These are phyloP conservation scores for Eimeria falciformis DNA, from an alignment of 169 alveolate species.

Conservation along the genomic window DNA sequence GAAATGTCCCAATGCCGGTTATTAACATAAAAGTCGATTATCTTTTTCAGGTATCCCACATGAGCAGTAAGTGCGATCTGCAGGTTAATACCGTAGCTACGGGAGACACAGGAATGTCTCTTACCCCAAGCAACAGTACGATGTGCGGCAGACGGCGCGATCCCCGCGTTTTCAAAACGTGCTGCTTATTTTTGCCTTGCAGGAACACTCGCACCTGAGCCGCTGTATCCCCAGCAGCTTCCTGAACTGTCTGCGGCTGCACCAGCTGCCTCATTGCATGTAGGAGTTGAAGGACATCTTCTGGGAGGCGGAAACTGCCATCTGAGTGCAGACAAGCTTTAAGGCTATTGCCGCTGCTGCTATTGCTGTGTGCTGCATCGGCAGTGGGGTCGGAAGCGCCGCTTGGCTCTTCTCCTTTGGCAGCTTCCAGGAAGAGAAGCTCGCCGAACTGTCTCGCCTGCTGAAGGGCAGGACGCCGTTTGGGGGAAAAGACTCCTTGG, in stretches of 20 bases:
- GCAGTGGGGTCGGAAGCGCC: no score
- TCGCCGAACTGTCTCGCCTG: background rate
- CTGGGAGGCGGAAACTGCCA: conserved; percentile 43
- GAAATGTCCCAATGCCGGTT: no score
- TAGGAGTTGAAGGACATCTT: conserved; percentile 12
- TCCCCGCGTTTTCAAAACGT: background rate
- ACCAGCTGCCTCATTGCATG: conserved; percentile 36
- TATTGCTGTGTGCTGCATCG: no score
- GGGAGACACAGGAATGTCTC: no score
- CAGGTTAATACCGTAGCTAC: no score
- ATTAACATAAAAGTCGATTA: no score
- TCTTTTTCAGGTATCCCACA: no score
- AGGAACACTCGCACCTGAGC: conserved; percentile 16
- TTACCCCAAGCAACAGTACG: conserved; percentile 22
- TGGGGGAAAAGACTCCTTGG: background rate
- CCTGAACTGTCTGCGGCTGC: background rate
- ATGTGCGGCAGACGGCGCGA: conserved; percentile 26
- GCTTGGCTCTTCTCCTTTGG: background rate
- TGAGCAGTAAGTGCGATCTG: no score
- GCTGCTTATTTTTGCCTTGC: background rate
- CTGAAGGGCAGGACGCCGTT: background rate
- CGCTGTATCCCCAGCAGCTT: background rate
- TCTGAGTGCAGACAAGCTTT: no score
- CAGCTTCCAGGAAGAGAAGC: background rate
- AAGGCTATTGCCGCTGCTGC: no score